A percentile compares a stretch with the other conserved stretches of the same genome.
phyloP scores from a whole-genome alignment of 768 basidiomycete genomes.

The Auriculariales sp. region DNA sequence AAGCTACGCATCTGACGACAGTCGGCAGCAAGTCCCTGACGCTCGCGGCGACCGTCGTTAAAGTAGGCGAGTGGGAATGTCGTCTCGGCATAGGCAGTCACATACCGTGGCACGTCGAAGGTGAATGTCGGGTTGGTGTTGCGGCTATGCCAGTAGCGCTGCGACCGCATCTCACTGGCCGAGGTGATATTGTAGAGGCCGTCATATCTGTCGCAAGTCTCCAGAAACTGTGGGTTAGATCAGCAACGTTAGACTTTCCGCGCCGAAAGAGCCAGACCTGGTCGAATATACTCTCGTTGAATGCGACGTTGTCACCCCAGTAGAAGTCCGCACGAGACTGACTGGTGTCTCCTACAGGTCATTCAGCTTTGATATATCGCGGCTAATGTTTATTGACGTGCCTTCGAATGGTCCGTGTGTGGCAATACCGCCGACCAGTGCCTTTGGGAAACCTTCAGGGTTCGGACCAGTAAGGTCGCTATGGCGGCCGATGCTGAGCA shows the following conservation, averaged over 20 bases:
- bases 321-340: constrained; percentile 3
- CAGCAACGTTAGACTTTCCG: neutral
- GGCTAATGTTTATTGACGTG: neutral
- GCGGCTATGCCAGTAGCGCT: neutral
- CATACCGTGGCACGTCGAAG: constrained; percentile 1
- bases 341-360: constrained; percentile 2
- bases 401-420: constrained; percentile 5
- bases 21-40: neutral
- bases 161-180: constrained; percentile 1
- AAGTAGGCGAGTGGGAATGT: constrained; percentile 3
- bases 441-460: neutral
- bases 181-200: neutral
- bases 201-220: neutral
- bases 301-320: constrained; percentile 3
- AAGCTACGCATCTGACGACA: neutral
- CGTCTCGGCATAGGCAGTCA: constrained; percentile 4
- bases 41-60: neutral
- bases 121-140: constrained; percentile 3
- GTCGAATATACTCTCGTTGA: constrained; percentile 5
- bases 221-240: neutral
- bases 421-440: constrained; percentile 1
- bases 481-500: constrained; percentile 1
- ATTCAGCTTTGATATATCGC: neutral
- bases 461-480: neutral
- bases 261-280: neutral